Conservation (phyloP, 345 rosid genomes). For the Chamaenerion angustifolium region DNA sequence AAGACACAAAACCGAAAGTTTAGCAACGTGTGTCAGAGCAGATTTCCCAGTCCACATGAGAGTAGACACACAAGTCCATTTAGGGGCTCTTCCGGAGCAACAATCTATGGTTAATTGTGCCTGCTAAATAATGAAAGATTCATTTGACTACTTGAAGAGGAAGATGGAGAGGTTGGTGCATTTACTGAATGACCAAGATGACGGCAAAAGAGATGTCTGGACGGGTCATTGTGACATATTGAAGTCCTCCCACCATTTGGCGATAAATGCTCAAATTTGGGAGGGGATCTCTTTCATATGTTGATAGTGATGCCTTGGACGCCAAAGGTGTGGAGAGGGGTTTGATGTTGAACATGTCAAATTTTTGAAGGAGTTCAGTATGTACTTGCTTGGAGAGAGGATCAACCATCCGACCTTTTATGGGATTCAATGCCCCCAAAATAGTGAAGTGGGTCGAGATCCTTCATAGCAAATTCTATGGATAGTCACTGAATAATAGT, state of each 20-base stretch:
- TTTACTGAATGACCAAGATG: background rate
- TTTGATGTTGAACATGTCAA: background rate
- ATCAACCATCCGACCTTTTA: too few relatives aligned
- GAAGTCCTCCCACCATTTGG: background rate
- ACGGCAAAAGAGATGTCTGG: too few relatives aligned
- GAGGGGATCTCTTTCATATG: background rate
- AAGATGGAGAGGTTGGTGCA: background rate
- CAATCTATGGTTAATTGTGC: too few relatives aligned
- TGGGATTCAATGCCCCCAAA: too few relatives aligned
- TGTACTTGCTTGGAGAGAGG: too few relatives aligned
- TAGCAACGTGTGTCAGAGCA: background rate
- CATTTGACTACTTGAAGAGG: background rate
- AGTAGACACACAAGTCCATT: too few relatives aligned
- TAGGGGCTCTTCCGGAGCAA: too few relatives aligned
- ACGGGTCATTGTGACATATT: background rate
- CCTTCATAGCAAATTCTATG: too few relatives aligned
- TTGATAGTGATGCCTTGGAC: background rate
- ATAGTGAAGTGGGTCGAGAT: too few relatives aligned
- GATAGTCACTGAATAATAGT: too few relatives aligned
- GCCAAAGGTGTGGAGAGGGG: background rate
- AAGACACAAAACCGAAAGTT: background rate
- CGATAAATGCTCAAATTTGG: background rate
- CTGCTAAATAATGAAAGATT: conserved; percentile 13
- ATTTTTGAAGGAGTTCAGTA: background rate
- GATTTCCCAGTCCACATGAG: too few relatives aligned